A percentile compares a stretch with the other conserved stretches of the same genome.
phyloP scores from a whole-genome alignment of 2,329 filamentous ascomycete genomes.

The Mycocentrospora acerina region DNA sequence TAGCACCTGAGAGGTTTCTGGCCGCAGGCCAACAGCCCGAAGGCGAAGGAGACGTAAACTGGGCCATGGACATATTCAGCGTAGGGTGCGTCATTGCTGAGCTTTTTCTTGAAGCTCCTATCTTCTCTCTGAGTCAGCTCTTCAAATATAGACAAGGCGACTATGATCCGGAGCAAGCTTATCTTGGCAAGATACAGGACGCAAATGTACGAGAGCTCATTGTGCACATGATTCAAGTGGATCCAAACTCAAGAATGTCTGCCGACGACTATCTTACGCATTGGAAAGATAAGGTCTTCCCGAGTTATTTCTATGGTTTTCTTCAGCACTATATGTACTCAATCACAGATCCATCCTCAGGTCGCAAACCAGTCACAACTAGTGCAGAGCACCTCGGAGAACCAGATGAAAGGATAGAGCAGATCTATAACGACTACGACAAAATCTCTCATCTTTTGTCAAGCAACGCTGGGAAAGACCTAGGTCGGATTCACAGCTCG shows the following conservation, averaged over 20 bases:
- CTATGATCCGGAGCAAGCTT: slow-evolving; percentile 80
- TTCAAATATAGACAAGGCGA: slow-evolving; percentile 93
- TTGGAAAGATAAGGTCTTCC: slow-evolving; percentile 90
- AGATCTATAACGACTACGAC: slow-evolving; percentile 92
- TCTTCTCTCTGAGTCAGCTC: slow-evolving; percentile 96
- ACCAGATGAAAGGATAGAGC: slow-evolving; percentile 89
- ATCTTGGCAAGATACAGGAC: slow-evolving; percentile 85
- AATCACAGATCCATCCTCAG: slow-evolving; percentile 86
- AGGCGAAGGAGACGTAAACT: slow-evolving; percentile 65
- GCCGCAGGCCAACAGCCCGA: slow-evolving; percentile 67
- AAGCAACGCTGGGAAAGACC: slow-evolving; percentile 59
- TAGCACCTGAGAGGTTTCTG: slow-evolving; percentile 91
- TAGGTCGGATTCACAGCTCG: slow-evolving; percentile 32
- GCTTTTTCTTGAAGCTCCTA: slow-evolving; percentile 88
- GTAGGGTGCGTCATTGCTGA: slow-evolving; percentile 96
- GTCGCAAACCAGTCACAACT: slow-evolving; percentile 69
- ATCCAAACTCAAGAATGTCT: slow-evolving; percentile 87
- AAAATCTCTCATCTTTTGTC: slow-evolving; percentile 96
- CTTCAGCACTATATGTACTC: slow-evolving; percentile 97
- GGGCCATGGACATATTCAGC: slow-evolving; percentile 99
- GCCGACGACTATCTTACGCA: slow-evolving; percentile 93
- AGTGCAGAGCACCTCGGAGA: slow-evolving; percentile 74
- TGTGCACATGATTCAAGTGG: slow-evolving; percentile 91
- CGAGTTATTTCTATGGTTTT: slow-evolving; percentile 95
- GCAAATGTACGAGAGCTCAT: slow-evolving; percentile 85